Conservation (phyloP, 805 yeast species). For the Starmerella kuoi region DNA sequence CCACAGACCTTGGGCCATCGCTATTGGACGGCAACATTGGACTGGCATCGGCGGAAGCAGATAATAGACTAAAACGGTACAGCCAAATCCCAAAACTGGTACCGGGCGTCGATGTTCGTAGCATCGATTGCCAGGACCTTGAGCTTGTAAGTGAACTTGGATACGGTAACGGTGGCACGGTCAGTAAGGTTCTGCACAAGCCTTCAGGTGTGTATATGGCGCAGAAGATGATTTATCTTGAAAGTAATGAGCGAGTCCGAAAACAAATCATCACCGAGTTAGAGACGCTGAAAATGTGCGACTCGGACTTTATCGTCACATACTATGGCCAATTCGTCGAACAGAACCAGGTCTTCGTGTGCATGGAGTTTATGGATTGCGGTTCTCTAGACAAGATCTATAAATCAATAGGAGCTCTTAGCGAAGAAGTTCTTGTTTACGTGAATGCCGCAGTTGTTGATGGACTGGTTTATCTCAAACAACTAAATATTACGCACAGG, state of each 20-base stretch:
- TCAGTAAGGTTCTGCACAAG: conserved; percentile 72
- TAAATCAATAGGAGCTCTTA: conserved; percentile 47
- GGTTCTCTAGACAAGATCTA: conserved; percentile 78
- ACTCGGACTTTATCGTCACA: conserved; percentile 67
- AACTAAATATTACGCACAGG: conserved; percentile 80
- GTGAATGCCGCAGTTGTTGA: conserved; percentile 64
- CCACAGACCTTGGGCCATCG: background rate
- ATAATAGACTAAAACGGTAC: conserved; percentile 4
- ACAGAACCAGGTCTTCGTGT: conserved; percentile 60
- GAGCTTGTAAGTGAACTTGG: conserved; percentile 70
- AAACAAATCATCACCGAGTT: conserved; percentile 80
- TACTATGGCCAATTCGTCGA: conserved; percentile 84
- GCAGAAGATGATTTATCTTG: conserved; percentile 74
- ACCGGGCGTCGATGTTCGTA: conserved; percentile 9
- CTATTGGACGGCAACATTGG: background rate
- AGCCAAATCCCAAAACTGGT: conserved; percentile 6
- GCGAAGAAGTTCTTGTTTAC: conserved; percentile 57
- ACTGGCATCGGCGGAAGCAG: conserved; percentile 4
- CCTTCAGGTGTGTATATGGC: conserved; percentile 88
- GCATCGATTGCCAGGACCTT: conserved; percentile 46
- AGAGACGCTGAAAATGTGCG: conserved; percentile 79
- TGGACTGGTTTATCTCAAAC: conserved; percentile 72
- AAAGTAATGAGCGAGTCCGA: conserved; percentile 63
- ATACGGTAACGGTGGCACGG: conserved; percentile 89
- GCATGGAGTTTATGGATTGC: conserved; percentile 95